A percentile compares a stretch with the other conserved stretches of the same genome.
These are phyloP conservation scores for Scenedesmus sp. DNA, from an alignment of 163 green algal species.

Conservation along the genomic window DNA sequence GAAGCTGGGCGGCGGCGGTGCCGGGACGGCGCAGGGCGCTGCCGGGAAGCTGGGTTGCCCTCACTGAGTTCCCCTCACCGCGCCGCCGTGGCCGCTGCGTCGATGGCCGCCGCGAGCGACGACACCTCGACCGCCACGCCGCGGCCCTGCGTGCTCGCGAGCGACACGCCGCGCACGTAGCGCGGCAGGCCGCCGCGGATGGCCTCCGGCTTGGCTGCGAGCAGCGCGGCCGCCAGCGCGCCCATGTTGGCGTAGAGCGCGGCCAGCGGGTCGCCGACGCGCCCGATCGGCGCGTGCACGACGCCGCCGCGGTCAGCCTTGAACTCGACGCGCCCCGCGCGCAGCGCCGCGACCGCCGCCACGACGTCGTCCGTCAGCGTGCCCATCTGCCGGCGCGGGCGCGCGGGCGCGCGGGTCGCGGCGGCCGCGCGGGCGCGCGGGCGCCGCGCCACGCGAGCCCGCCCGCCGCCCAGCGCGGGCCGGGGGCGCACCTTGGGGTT, in stretches of 20 bases:
- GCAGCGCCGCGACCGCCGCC: conserved; percentile 63
- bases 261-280: conserved; percentile 3
- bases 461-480: not conserved
- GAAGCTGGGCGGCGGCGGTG: too few species aligned
- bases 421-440: not conserved
- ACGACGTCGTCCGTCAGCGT: conserved; percentile 77
- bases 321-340: conserved; percentile 79
- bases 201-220: conserved; percentile 69
- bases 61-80: too few species aligned
- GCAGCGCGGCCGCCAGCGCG: conserved; percentile 59
- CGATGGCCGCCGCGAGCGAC: conserved; percentile 24
- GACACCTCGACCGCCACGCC: conserved; percentile 38
- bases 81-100: conserved; percentile 27
- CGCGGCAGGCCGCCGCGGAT: conserved; percentile 42
- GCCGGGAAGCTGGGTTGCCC: too few species aligned
- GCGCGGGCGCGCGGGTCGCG: not conserved
- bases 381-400: conserved; percentile 58
- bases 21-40: not conserved
- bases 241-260: conserved; percentile 67
- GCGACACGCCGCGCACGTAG: conserved; percentile 15
- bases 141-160: conserved; percentile 27
- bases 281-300: conserved; percentile 78
- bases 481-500: conserved; percentile 82
- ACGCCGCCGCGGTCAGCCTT: conserved; percentile 72
- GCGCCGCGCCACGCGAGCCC: not conserved